Conservation (phyloP, 2,329 filamentous ascomycete genomes). For the Sclerotinia spermophila region DNA sequence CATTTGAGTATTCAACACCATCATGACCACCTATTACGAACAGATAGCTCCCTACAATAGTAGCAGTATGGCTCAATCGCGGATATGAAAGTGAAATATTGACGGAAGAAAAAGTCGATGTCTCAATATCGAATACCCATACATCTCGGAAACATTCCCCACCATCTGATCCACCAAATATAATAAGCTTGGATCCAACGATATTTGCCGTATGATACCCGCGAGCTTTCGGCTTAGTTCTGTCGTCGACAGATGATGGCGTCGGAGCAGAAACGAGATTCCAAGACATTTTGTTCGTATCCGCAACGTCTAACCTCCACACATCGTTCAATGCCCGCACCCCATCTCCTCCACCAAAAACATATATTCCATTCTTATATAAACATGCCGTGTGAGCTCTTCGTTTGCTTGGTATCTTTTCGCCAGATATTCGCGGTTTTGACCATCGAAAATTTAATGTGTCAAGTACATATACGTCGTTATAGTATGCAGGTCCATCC, state of each 20-base stretch:
- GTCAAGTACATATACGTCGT: conserved; percentile 69
- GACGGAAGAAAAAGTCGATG: conserved; percentile 56
- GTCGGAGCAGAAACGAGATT: conserved; percentile 52
- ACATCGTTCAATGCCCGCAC: conserved; percentile 68
- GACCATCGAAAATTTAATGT: conserved; percentile 66
- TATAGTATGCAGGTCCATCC: conserved; percentile 68
- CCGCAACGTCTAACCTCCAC: conserved; percentile 67
- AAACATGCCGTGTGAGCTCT: conserved; percentile 68
- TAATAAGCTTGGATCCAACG: conserved; percentile 68
- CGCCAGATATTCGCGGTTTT: conserved; percentile 55
- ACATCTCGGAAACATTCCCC: conserved; percentile 71
- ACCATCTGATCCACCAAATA: conserved; percentile 67
- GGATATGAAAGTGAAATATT: conserved; percentile 58
- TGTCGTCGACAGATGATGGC: conserved; percentile 43
- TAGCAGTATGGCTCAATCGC: conserved; percentile 64
- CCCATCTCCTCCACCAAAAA: conserved; percentile 69
- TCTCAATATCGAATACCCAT: conserved; percentile 69
- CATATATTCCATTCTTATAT: conserved; percentile 67
- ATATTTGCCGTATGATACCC: conserved; percentile 72
- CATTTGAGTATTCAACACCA: conserved; percentile 65
- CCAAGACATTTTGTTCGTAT: conserved; percentile 66
- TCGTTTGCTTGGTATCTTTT: conserved; percentile 56
- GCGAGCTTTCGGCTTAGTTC: conserved; percentile 56
- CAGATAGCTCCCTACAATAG: conserved; percentile 65
- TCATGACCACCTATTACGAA: conserved; percentile 70